Conservation (phyloP, 345 rosid genomes). For the Bretschneidera sinensis region DNA sequence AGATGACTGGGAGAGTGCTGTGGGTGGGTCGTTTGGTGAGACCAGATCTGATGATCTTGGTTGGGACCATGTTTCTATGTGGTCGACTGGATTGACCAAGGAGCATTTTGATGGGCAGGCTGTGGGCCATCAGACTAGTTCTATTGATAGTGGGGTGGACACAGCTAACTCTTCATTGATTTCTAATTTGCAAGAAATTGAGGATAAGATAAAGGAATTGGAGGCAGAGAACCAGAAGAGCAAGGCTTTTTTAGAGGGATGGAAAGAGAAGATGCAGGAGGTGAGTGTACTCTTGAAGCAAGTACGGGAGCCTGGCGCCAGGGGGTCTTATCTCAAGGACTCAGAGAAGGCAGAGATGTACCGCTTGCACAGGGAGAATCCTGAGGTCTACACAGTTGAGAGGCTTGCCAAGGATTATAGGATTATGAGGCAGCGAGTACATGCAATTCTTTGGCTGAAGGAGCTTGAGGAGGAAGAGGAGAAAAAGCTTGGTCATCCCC, state of each 20-base stretch:
- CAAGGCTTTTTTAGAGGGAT: conserved; percentile 49
- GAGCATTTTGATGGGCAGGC: conserved; percentile 83
- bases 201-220: conserved; percentile 41
- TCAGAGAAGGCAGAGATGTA: conserved; percentile 98
- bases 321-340: conserved; percentile 87
- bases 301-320: conserved; percentile 80
- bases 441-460: conserved; percentile 92
- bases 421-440: conserved; percentile 95
- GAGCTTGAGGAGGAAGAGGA: conserved; percentile 89
- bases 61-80: conserved; percentile 74
- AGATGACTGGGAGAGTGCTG: conserved; percentile 32
- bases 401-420: conserved; percentile 87
- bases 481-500: conserved; percentile 75
- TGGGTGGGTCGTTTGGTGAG: conserved; percentile 37
- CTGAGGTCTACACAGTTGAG: conserved; percentile 73
- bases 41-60: conserved; percentile 39
- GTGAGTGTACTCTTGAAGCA: conserved; percentile 59
- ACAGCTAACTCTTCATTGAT: conserved; percentile 21
- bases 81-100: conserved; percentile 89
- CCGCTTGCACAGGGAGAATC: conserved; percentile 75
- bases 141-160: conserved; percentile 19
- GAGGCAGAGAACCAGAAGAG: conserved; percentile 41
- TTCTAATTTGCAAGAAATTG: conserved; percentile 45
- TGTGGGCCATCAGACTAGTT: conserved; percentile 32
- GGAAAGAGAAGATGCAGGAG: conserved; percentile 53